Base-by-base conservation (phyloP, 2,329 filamentous ascomycete genomes). In the Ceratocystis papillata region DNA sequence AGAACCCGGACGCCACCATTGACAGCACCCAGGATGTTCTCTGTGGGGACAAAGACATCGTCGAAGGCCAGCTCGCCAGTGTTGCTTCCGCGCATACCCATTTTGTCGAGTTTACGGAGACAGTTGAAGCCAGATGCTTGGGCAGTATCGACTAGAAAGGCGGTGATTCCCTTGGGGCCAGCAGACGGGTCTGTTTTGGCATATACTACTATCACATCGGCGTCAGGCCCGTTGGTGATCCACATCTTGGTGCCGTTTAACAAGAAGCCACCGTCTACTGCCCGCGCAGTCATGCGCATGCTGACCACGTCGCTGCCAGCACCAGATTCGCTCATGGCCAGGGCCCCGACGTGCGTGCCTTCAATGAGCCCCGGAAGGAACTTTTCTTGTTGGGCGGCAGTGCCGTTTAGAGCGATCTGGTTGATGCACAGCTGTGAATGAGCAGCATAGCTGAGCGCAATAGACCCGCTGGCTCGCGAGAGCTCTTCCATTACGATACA, bases 211-310 rank as follows among this genome's bases (percentile, higher is more conserved):
- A 97, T 86, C 53, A 88, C 81, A 75, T 96, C 84, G n/a, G 94
- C 94, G 74, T 97, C 92, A 0, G 93, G 93, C 3, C 93, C 90
- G 76, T 99, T 99, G 69, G 93, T 99, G 74, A 99, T 99, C 93
- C 93, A 99, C 93, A 97, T 96, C 81, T 99, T 96, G 68, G 87
- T 89, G 41, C 92, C 93, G 72, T 92, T 90, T 65, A 99, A 79
- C 22, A 92, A 69, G 75, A 88, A 96, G 33, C 93, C 93, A 45
- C 91, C 92, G 71, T 94, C 88, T 10, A 90, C 88, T 69, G 83
- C 80, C 74, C 84, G 88, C 0, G 92, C 93, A 2, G 84, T 87
- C 57, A 87, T 95, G 74, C 92, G 90, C 93, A 97, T 97, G 76
- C 88, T 89, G 33, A 99, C 92, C 2, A 99, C 93, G 76, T 99